A percentile compares a stretch with the other conserved stretches of the same genome.
Evolutionary conservation across 73 alveolate genomes (phyloP).

Genomic region (Effrenium voratum): DNA sequence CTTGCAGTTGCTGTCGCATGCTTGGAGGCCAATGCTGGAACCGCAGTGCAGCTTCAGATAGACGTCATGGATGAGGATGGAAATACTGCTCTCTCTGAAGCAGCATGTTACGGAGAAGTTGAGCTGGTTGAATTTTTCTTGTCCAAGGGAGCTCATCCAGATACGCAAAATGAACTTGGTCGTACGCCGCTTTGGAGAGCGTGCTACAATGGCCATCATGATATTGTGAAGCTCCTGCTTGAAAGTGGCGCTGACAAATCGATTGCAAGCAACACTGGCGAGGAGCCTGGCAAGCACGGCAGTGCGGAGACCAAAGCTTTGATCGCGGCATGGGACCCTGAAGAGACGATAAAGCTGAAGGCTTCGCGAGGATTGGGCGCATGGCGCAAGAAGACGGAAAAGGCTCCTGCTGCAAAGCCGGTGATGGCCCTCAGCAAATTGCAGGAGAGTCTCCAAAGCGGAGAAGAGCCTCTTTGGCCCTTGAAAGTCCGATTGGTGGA

Average conservation of each 20-base stretch:
- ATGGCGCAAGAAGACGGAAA: slow-evolving; percentile 18
- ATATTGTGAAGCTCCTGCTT: slow-evolving; percentile 51
- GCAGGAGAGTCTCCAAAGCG: slow-evolving; percentile 44
- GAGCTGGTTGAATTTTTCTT: slow-evolving; percentile 62
- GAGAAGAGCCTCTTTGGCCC: slow-evolving; percentile 53
- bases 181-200: slow-evolving; percentile 93
- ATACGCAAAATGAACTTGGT: slow-evolving; percentile 61
- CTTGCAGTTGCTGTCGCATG: slow-evolving; percentile 23
- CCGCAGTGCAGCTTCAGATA: slow-evolving; percentile 34
- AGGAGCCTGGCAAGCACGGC: slow-evolving; percentile 81
- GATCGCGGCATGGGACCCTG: slow-evolving; percentile 67
- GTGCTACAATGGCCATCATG: slow-evolving; percentile 74
- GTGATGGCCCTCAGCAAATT: not conserved
- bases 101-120: slow-evolving; percentile 76
- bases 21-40: slow-evolving; percentile 74
- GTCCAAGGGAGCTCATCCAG: slow-evolving; percentile 84
- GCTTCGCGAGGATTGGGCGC: not conserved
- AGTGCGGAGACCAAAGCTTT: slow-evolving; percentile 50
- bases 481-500: slow-evolving; percentile 31
- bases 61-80: slow-evolving; percentile 81
- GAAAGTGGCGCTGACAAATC: slow-evolving; percentile 66
- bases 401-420: not conserved
- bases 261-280: slow-evolving; percentile 77
- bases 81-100: slow-evolving; percentile 80
- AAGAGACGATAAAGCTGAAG: slow-evolving; percentile 30